A percentile compares a stretch with the other conserved stretches of the same genome.
These are phyloP conservation scores for Eucalyptus polybractea DNA, from an alignment of 345 rosid genomes.

Conservation along the genomic window DNA sequence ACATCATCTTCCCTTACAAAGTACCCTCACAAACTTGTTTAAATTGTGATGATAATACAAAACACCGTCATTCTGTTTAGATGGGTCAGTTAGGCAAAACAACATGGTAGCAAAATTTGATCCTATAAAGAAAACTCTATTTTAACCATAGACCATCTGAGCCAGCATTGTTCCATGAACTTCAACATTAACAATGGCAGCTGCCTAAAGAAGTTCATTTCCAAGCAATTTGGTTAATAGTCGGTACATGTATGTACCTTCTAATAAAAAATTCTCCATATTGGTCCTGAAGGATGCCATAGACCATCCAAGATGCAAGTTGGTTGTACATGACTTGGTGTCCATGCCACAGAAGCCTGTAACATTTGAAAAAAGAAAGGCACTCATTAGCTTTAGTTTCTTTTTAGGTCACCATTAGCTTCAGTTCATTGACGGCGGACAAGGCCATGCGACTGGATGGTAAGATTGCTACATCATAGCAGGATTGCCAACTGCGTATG, in stretches of 20 bases:
- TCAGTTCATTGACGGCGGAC: neutral
- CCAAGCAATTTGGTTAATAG: neutral
- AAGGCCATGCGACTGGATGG: neutral
- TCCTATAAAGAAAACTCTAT: neutral
- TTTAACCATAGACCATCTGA: neutral
- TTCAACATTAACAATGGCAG: neutral
- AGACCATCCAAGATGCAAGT: conserved; percentile 94
- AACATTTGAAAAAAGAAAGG: conserved; percentile 1
- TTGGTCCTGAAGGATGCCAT: conserved; percentile 95
- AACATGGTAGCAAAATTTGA: neutral
- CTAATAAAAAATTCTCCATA: conserved; percentile 81
- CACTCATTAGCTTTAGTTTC: neutral
- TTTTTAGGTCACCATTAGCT: neutral
- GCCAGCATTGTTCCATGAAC: neutral
- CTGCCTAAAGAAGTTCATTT: neutral
- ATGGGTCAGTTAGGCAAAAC: neutral
- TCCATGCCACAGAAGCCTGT: conserved; percentile 97
- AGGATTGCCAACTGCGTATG: neutral
- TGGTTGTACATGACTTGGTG: conserved; percentile 95
- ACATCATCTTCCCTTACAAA: neutral
- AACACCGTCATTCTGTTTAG: neutral
- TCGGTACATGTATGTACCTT: conserved; percentile 27
- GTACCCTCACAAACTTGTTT: neutral
- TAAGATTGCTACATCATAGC: neutral
- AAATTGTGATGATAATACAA: neutral